These are phyloP conservation scores for Globisporangium cystogenes DNA, from an alignment of 352 stramenopile species.

Conservation along the genomic window DNA sequence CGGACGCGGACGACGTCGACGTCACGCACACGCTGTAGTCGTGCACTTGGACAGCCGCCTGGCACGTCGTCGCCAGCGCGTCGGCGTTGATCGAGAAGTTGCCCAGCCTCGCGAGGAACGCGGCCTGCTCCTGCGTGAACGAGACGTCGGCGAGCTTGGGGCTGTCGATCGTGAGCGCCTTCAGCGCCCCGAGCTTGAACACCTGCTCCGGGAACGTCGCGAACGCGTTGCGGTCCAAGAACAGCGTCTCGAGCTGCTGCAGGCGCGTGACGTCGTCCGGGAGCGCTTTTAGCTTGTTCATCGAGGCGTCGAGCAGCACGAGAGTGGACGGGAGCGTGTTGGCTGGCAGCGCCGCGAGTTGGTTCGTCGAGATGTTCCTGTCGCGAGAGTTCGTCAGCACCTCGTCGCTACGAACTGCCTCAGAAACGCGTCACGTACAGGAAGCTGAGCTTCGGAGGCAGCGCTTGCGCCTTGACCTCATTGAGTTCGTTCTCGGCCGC, in stretches of 20 bases:
- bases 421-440: not conserved
- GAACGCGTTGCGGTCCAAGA: conserved; percentile 10
- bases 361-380: conserved; percentile 17
- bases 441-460: conserved; percentile 18
- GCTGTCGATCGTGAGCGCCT: conserved; percentile 18
- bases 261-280: conserved; percentile 11
- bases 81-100: conserved; percentile 23
- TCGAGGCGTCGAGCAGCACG: conserved; percentile 12
- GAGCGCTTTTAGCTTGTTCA: conserved; percentile 7
- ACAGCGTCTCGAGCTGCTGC: conserved; percentile 13
- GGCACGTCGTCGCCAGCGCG: conserved; percentile 19
- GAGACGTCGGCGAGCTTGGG: conserved; percentile 16
- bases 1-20: not conserved
- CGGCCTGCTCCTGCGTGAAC: conserved; percentile 18
- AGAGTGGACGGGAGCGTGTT: conserved; percentile 5
- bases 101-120: conserved; percentile 20
- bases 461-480: conserved; percentile 3
- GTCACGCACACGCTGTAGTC: conserved; percentile 24
- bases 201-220: conserved; percentile 10
- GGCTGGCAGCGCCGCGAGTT: conserved; percentile 6
- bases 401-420: too few relatives aligned
- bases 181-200: conserved; percentile 15
- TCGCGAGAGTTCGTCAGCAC: too few relatives aligned
- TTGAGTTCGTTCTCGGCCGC: conserved; percentile 10
- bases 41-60: conserved; percentile 1